Evolutionary conservation across 75 land plant genomes (phyloP).

Genomic region (Azolla pinnata): DNA sequence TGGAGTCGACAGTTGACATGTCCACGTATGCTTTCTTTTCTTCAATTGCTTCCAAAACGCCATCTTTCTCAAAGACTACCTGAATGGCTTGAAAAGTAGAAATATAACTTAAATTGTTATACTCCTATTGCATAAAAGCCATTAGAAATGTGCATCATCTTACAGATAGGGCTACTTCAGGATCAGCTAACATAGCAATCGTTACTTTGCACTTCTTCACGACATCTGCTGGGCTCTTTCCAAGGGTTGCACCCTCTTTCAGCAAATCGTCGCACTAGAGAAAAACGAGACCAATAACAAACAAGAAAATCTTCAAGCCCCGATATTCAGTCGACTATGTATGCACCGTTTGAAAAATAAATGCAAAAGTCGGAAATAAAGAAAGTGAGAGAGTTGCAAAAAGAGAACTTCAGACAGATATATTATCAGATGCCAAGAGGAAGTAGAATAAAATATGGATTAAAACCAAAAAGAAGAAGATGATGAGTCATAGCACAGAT

Average conservation of each 20-base stretch:
- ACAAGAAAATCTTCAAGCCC: too few species aligned
- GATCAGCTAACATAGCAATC: constrained; percentile 93
- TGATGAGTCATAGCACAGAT: too few species aligned
- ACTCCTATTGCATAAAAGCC: not conserved
- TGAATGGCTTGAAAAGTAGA: constrained; percentile 9
- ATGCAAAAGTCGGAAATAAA: too few species aligned
- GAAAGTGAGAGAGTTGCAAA: too few species aligned
- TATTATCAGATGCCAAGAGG: too few species aligned
- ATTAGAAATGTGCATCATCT: constrained; percentile 7
- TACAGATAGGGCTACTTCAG: constrained; percentile 84
- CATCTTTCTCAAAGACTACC: constrained; percentile 89
- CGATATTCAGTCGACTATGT: too few species aligned
- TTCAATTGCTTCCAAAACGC: constrained; percentile 65
- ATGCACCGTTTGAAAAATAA: too few species aligned
- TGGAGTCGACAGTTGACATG: constrained; percentile 92
- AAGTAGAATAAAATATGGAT: too few species aligned
- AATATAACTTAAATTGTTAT: not conserved
- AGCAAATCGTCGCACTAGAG: constrained; percentile 75
- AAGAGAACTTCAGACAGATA: too few species aligned
- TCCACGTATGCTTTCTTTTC: constrained; percentile 83
- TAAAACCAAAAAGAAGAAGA: too few species aligned
- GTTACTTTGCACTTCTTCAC: constrained; percentile 68
- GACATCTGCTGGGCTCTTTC: constrained; percentile 69
- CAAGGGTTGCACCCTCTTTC: constrained; percentile 62
- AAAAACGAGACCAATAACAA: too few species aligned